Percentiles rank a stretch among this genome's conserved stretches.
phyloP scores from a whole-genome alignment of 2,329 filamentous ascomycete species.

The Boeremia lycopersici region DNA sequence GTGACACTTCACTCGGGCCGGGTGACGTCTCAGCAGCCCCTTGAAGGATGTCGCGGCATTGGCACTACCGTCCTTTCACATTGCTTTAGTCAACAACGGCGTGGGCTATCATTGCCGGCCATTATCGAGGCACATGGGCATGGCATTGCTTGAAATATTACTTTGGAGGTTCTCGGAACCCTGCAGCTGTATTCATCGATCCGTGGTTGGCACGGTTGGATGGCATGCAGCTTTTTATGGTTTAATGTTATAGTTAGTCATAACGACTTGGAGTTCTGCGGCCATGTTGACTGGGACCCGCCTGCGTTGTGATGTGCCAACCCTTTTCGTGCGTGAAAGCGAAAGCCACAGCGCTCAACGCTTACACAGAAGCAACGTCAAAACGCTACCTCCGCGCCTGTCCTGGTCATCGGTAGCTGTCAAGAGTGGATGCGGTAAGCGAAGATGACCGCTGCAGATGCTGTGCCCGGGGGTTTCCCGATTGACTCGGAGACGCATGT shows the following conservation, averaged over 20 bases:
- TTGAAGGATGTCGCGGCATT: neutral
- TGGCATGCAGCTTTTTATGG: neutral
- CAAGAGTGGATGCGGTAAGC: neutral
- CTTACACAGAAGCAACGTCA: conserved; percentile 4
- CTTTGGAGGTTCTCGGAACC: neutral
- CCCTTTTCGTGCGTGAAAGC: neutral
- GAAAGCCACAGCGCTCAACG: neutral
- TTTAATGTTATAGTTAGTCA: conserved; percentile 12
- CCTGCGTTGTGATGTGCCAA: neutral
- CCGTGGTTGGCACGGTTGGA: neutral
- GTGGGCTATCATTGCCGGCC: neutral
- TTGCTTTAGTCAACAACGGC: neutral
- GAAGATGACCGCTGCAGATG: conserved; percentile 5
- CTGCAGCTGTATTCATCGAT: neutral
- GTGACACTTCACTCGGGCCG: no score
- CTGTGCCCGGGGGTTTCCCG: neutral
- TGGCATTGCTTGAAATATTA: neutral
- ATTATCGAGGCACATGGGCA: neutral
- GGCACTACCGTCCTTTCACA: neutral
- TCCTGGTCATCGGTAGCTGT: conserved; percentile 10
- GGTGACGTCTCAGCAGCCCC: no score
- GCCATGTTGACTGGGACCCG: neutral
- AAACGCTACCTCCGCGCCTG: conserved; percentile 1
- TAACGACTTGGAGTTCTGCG: conserved; percentile 7
- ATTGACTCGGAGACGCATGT: neutral